These are phyloP conservation scores for Pontederia paniculata DNA, from an alignment of 176 grass and related monocot genomes.

Conservation along the genomic window DNA sequence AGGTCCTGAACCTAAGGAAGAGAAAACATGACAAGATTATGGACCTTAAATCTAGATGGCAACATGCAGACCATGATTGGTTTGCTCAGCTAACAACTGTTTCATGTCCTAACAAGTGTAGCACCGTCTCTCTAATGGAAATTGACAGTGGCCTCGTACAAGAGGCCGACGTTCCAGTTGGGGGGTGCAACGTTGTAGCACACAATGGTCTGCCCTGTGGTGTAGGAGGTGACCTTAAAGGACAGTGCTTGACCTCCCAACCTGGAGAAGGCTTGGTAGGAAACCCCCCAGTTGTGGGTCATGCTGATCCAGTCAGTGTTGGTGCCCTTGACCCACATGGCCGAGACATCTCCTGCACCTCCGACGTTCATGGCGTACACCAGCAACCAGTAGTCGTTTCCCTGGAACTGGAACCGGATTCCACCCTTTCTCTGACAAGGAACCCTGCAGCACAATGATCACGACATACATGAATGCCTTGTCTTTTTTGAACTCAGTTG, in stretches of 20 bases:
- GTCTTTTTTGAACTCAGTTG: too few relatives aligned
- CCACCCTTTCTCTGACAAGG: constrained; percentile 37
- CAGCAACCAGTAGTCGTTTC: constrained; percentile 57
- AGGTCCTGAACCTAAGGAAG: too few relatives aligned
- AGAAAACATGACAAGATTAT: too few relatives aligned
- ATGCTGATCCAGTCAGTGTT: constrained; percentile 14
- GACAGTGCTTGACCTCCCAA: constrained; percentile 23
- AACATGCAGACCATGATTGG: too few relatives aligned
- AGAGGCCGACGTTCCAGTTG: constrained; percentile 25
- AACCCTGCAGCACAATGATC: constrained; percentile 15
- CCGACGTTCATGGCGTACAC: constrained; percentile 46
- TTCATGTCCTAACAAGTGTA: too few relatives aligned
- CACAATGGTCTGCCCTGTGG: constrained; percentile 21
- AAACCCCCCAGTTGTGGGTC: constrained; percentile 47
- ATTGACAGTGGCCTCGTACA: constrained; percentile 54
- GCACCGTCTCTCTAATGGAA: constrained; percentile 2
- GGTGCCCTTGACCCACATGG: constrained; percentile 17
- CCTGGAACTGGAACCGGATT: constrained; percentile 33
- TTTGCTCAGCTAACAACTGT: too few relatives aligned
- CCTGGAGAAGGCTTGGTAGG: constrained; percentile 31
- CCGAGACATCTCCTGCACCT: constrained; percentile 34
- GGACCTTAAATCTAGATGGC: too few relatives aligned
- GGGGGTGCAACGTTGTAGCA: constrained; percentile 32
- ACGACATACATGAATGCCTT: too few relatives aligned
- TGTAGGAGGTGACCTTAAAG: constrained; percentile 28